Evolutionary conservation across 371 early-diverging fungal genomes (phyloP), one percentile per base, ranked within the genome.

Genomic region (Scutellospora calospora): DNA sequence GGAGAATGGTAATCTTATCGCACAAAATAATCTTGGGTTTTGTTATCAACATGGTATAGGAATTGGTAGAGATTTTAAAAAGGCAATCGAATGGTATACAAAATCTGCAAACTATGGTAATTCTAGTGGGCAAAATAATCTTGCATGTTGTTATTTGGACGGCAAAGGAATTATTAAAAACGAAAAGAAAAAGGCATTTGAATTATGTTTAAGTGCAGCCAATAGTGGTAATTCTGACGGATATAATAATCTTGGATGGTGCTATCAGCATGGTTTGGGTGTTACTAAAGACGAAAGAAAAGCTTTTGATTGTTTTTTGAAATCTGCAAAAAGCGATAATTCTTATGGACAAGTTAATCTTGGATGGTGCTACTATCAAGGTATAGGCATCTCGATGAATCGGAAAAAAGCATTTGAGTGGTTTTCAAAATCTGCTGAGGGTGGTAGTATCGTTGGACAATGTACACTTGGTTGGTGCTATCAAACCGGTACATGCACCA

Each of bases 1-100:
- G 0, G 91, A 89, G 49, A 89, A 89, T 41, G 94, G 93, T 25
- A 92, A 95, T 78, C 89, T 93, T 12, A 89, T 93, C 79, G 96
- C 94, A 1, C 89, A 90, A 73, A 94, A 94, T 71, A 93, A 94
- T 2, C 87, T 97, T 45, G 98, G 96, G 2, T 95, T 92, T 80
- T 97, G 98, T 83, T 96, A 92, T 82, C 95, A 95, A 69, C 95
- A 96, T 81, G 97, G 95, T 18, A 89, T 94, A 57, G 96, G 96
- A 9, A 91, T 97, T 6, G 83, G 82, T 31, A 86, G 89, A 80
- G 85, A 93, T 77, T 85, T 91, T 45, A 83, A 83, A 29, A 87
- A 88, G 80, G 97, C 97, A 9, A 87, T 93, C 76, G 81, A 85
- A 83, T 94, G 92, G 92, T 95, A 89, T 85, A 85, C 86, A 75